phyloP scores from a whole-genome alignment of 371 early-diverging fungal genomes.

The Actinomucor elegans region DNA sequence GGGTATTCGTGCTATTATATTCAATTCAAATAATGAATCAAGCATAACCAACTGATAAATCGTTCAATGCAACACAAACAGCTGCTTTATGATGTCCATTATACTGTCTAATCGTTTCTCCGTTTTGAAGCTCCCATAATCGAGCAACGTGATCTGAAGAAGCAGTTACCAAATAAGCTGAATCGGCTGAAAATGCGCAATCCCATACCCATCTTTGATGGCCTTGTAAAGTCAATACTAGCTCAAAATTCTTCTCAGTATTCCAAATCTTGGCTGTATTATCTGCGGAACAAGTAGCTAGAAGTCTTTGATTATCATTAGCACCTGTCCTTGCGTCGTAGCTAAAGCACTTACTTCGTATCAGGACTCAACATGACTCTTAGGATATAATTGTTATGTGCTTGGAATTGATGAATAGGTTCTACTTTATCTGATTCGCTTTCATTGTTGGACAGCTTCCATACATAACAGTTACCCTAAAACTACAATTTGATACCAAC shows the following conservation, averaged over 20 bases:
- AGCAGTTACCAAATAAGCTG: conserved; percentile 87
- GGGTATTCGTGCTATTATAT: conserved; percentile 58
- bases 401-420: conserved; percentile 70
- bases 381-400: conserved; percentile 82
- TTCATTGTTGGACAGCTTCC: conserved; percentile 68
- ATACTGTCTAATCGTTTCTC: conserved; percentile 88
- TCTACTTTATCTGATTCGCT: conserved; percentile 66
- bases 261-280: conserved; percentile 77
- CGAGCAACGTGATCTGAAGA: conserved; percentile 89
- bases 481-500: conserved; percentile 17
- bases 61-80: conserved; percentile 90
- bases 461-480: conserved; percentile 86
- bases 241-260: conserved; percentile 61
- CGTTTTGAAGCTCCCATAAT: conserved; percentile 82
- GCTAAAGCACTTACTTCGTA: conserved; percentile 54
- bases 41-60: conserved; percentile 59
- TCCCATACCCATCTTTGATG: conserved; percentile 96
- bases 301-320: conserved; percentile 37
- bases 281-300: conserved; percentile 91
- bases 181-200: conserved; percentile 91
- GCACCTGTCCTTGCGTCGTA: background rate
- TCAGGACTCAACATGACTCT: conserved; percentile 85
- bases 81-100: conserved; percentile 91
- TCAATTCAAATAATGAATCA: conserved; percentile 18
- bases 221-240: conserved; percentile 76